Conservation (phyloP, 495 filamentous ascomycete species). For the Annulohypoxylon moriforme region DNA sequence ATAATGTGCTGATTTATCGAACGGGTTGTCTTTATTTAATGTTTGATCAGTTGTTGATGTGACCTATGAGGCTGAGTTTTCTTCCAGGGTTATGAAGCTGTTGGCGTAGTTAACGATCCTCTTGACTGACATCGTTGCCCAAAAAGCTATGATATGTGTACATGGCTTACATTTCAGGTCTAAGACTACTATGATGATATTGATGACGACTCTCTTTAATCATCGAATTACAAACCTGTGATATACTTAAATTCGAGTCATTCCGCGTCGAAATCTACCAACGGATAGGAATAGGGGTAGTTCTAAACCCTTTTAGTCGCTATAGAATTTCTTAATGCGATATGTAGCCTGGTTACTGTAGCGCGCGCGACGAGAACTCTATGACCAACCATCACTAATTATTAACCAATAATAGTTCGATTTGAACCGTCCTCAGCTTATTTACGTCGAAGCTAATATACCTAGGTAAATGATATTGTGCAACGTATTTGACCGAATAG, state of each 20-base stretch:
- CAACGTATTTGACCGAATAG: background rate
- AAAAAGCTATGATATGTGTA: too few species aligned
- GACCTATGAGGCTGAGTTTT: too few species aligned
- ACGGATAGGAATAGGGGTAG: conserved; percentile 9
- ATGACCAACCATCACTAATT: background rate
- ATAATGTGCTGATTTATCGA: too few species aligned
- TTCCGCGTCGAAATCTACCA: background rate
- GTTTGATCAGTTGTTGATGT: too few species aligned
- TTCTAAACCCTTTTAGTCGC: background rate
- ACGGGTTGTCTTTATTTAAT: too few species aligned
- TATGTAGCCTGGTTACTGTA: conserved; percentile 26
- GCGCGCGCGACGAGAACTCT: conserved; percentile 37
- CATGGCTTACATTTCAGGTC: background rate
- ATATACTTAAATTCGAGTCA: background rate
- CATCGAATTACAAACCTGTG: background rate
- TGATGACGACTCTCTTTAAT: background rate
- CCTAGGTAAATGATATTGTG: background rate
- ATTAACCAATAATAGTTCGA: conserved; percentile 5
- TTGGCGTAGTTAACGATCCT: too few species aligned
- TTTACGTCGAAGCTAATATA: conserved; percentile 9
- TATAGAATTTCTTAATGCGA: background rate
- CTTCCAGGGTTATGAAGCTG: too few species aligned
- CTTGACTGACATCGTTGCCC: too few species aligned
- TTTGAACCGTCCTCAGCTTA: conserved; percentile 1
- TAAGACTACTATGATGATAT: background rate